These are phyloP conservation scores for Cairneyella variabilis DNA, from an alignment of 495 filamentous ascomycete genomes.

Conservation along the genomic window DNA sequence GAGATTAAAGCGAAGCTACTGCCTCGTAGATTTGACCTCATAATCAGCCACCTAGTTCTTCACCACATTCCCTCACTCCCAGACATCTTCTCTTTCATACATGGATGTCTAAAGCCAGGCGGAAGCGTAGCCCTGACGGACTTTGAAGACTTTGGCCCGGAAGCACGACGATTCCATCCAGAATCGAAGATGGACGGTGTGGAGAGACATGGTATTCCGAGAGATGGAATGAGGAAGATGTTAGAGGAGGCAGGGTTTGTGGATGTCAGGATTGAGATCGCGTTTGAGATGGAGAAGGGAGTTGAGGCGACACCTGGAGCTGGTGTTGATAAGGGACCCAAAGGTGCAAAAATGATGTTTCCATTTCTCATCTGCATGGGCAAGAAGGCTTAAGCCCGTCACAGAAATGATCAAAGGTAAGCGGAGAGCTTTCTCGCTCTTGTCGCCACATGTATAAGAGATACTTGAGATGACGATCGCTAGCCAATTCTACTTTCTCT, in stretches of 20 bases:
- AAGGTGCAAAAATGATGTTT: conserved; percentile 37
- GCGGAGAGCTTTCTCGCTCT: no score
- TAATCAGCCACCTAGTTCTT: conserved; percentile 48
- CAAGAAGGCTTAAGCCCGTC: no score
- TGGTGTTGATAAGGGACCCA: conserved; percentile 19
- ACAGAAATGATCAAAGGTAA: no score
- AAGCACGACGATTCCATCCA: conserved; percentile 48
- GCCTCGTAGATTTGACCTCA: conserved; percentile 40
- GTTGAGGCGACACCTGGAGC: conserved; percentile 38
- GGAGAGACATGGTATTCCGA: conserved; percentile 47
- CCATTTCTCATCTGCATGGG: conserved; percentile 51
- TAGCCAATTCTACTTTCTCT: no score
- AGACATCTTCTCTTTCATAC: conserved; percentile 35
- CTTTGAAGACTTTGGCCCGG: conserved; percentile 53
- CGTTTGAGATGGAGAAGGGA: conserved; percentile 41
- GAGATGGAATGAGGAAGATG: conserved; percentile 33
- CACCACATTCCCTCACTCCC: conserved; percentile 48
- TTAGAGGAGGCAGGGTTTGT: conserved; percentile 44
- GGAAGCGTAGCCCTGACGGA: conserved; percentile 48
- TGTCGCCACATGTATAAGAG: no score
- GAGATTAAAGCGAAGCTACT: no score
- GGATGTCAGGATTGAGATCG: conserved; percentile 38
- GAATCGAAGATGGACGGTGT: conserved; percentile 47
- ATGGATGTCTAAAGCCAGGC: conserved; percentile 40
- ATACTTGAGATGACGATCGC: no score